phyloP scores from a whole-genome alignment of 345 rosid genomes.

The Populus ilicifolia region DNA sequence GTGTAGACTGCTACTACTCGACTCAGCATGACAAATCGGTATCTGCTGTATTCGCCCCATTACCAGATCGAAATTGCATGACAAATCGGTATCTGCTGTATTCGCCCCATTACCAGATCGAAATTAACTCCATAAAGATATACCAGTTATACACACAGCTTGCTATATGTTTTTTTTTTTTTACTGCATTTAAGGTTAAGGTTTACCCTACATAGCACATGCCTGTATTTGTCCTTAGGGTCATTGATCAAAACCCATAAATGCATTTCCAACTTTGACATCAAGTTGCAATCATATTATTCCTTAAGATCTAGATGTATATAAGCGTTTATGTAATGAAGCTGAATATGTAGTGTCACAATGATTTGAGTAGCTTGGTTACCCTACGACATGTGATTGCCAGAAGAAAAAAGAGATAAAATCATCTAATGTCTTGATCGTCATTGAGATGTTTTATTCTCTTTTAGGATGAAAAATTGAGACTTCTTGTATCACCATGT shows the following conservation, averaged over 20 bases:
- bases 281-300: neutral
- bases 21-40: constrained; percentile 34
- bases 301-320: neutral
- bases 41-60: constrained; percentile 5
- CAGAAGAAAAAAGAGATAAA: neutral
- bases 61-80: constrained; percentile 8
- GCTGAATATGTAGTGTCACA: no score
- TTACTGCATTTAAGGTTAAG: constrained; percentile 15
- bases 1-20: constrained; percentile 42
- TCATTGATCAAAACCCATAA: constrained; percentile 7
- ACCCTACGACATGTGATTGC: neutral
- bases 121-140: neutral
- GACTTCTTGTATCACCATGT: neutral
- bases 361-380: neutral
- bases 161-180: neutral
- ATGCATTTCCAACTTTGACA: neutral
- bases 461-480: neutral
- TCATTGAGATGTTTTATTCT: neutral
- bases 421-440: neutral
- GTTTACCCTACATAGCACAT: constrained; percentile 29
- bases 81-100: constrained; percentile 33
- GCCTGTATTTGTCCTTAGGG: constrained; percentile 24
- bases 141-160: neutral
- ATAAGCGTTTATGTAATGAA: neutral
- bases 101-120: neutral